Conservation (phyloP, 1,139 yeast species). For the Suhomyces coccinellae region DNA sequence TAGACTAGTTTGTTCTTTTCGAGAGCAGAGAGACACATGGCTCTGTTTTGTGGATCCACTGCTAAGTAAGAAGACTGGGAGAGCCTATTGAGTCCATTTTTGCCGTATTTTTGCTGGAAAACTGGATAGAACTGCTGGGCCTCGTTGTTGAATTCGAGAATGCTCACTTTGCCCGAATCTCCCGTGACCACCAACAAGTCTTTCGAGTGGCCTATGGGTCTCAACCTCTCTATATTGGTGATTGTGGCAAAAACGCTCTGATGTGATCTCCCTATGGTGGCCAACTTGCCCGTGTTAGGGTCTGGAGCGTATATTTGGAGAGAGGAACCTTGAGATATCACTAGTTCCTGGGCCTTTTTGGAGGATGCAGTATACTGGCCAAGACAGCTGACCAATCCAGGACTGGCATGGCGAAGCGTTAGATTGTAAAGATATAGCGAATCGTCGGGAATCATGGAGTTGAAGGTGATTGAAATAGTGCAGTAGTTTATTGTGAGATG, state of each 20-base stretch:
- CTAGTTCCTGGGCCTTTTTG: slow-evolving; percentile 61
- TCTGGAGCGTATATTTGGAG: slow-evolving; percentile 56
- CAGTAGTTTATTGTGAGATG: no score
- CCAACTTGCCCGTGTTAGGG: slow-evolving; percentile 55
- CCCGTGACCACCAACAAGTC: slow-evolving; percentile 71
- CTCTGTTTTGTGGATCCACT: slow-evolving; percentile 72
- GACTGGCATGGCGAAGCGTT: slow-evolving; percentile 60
- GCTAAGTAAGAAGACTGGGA: slow-evolving; percentile 79
- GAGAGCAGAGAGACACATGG: slow-evolving; percentile 67
- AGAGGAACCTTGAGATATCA: slow-evolving; percentile 55
- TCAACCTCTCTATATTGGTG: slow-evolving; percentile 51
- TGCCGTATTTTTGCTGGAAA: slow-evolving; percentile 67
- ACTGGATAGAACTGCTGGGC: slow-evolving; percentile 47
- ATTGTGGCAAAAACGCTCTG: slow-evolving; percentile 53
- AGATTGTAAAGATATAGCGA: slow-evolving; percentile 63
- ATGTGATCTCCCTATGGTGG: slow-evolving; percentile 22
- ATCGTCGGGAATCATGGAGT: slow-evolving; percentile 24
- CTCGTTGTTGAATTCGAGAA: slow-evolving; percentile 50
- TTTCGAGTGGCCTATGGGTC: slow-evolving; percentile 50
- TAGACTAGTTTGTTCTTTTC: slow-evolving; percentile 74
- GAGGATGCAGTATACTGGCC: slow-evolving; percentile 65
- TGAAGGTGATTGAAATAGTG: neutral
- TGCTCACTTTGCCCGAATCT: slow-evolving; percentile 74
- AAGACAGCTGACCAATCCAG: slow-evolving; percentile 52
- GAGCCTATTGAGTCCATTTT: slow-evolving; percentile 72